Evolutionary conservation across 768 basidiomycete genomes (phyloP), one percentile per base, ranked within the genome.

Genomic region (Suillus bovinus): DNA sequence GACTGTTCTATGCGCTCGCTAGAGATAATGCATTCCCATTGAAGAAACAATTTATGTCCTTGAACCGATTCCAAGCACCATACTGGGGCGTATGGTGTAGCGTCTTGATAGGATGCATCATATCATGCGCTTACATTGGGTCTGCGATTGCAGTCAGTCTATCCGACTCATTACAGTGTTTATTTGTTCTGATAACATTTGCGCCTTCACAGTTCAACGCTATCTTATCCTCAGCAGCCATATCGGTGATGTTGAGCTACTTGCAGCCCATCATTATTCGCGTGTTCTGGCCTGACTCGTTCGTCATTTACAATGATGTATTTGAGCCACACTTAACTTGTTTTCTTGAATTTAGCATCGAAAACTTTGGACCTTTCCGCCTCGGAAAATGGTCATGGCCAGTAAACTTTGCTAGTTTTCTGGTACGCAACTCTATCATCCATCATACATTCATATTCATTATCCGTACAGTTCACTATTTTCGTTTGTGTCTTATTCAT

Each of bases 71-170:
- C 63, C 84, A 85, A 68, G 82, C 84, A 20, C 84, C 84, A 20
- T 84, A 80, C 58, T 77, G 76, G 66, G 85, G 84, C 22, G 81
- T 86, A 7, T 85, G 84, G 84, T 64, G 79, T 16, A 84, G 82
- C 2, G 85, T 84, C 6, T 62, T 83, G 24, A 67, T 82, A 34
- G 85, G 82, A 0, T 86, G 84, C 64, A 67, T 82, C 44, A 80
- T 86, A 55, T 84, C 82, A 38, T 85, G 82, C 64, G 81, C 84
- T 39, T 86, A 86, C 64, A 84, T 86, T 60, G 85, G 84, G 8
- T 84, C 82, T 4, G 70, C 78, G 1, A 79, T 86, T 60, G 85
- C 83, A 24, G 84, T 86, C 63, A 53, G 82, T 76, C 54, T 22
- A 52, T 8, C n/a, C 20, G 3, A 33, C 44, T 53, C 38, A 4